These are phyloP conservation scores for Salinomyces thailandicus DNA, from an alignment of 2,329 filamentous ascomycete genomes.

Conservation along the genomic window DNA sequence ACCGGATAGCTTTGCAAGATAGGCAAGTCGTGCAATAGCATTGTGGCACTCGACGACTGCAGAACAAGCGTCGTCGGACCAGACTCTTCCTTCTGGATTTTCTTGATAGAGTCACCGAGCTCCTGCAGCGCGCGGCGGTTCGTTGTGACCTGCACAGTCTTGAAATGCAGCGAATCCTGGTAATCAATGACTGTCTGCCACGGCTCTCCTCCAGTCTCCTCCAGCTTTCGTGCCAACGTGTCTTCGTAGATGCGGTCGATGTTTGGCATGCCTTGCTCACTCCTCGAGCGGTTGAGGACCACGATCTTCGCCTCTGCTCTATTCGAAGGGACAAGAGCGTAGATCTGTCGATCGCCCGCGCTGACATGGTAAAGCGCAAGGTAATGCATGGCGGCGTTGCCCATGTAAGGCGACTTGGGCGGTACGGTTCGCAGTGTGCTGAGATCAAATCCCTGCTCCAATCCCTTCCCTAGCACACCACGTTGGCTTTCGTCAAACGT, in stretches of 20 bases:
- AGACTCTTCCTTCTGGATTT: conserved; percentile 74
- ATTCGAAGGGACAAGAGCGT: conserved; percentile 80
- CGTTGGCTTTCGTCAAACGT: conserved; percentile 86
- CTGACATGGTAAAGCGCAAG: conserved; percentile 89
- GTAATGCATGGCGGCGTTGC: conserved; percentile 60
- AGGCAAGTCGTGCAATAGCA: conserved; percentile 76
- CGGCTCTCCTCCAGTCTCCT: conserved; percentile 56
- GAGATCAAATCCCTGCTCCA: conserved; percentile 90
- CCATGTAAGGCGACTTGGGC: conserved; percentile 63
- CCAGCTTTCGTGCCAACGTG: conserved; percentile 53
- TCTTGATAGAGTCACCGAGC: conserved; percentile 78
- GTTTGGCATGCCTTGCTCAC: conserved; percentile 80
- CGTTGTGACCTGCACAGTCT: conserved; percentile 77
- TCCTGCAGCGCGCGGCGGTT: conserved; percentile 82
- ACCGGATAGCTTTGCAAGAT: conserved; percentile 75
- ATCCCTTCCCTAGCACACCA: conserved; percentile 80
- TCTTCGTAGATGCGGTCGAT: conserved; percentile 81
- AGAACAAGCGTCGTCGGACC: conserved; percentile 75
- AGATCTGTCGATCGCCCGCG: conserved; percentile 83
- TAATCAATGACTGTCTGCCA: conserved; percentile 80
- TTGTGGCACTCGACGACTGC: conserved; percentile 74
- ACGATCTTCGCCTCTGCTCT: conserved; percentile 73
- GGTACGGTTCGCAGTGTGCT: conserved; percentile 59
- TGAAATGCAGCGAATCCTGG: conserved; percentile 76
- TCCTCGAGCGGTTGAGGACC: conserved; percentile 72